Conservation (phyloP, 306 rosid species). For the Lagenaria siceraria region DNA sequence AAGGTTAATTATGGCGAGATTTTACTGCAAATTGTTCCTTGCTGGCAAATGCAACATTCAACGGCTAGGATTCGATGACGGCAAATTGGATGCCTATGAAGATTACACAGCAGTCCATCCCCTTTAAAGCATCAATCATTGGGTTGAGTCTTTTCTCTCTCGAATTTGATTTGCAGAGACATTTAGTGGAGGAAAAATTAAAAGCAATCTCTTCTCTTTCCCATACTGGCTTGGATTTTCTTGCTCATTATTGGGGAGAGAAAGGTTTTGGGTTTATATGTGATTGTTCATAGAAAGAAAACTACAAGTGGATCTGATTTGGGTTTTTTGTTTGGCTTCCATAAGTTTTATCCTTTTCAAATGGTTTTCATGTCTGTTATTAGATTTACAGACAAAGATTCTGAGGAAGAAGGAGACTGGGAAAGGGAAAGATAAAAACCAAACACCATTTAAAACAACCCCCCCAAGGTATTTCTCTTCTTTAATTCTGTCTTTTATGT, state of each 20-base stretch:
- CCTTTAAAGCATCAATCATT: conserved; percentile 30
- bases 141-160: conserved; percentile 18
- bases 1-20: neutral
- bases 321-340: neutral
- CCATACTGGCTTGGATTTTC: conserved; percentile 30
- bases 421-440: conserved; percentile 63
- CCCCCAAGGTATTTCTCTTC: neutral
- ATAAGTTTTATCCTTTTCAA: conserved; percentile 15
- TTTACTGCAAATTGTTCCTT: conserved; percentile 26
- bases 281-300: neutral
- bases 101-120: conserved; percentile 25
- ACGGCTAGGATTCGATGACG: conserved; percentile 32
- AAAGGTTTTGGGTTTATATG: neutral
- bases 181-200: neutral
- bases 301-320: neutral
- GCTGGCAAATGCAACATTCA: conserved; percentile 59
- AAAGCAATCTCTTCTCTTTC: conserved; percentile 22
- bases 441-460: neutral
- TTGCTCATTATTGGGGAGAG: conserved; percentile 6
- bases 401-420: conserved; percentile 79
- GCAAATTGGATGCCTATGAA: conserved; percentile 25
- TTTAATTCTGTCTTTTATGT: neutral
- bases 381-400: conserved; percentile 35
- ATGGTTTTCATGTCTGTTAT: conserved; percentile 69
- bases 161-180: conserved; percentile 6